A percentile compares a stretch with the other conserved stretches of the same genome.
These are phyloP conservation scores for Solanum clarkiae DNA, from an alignment of 257 asterid species.

Conservation along the genomic window DNA sequence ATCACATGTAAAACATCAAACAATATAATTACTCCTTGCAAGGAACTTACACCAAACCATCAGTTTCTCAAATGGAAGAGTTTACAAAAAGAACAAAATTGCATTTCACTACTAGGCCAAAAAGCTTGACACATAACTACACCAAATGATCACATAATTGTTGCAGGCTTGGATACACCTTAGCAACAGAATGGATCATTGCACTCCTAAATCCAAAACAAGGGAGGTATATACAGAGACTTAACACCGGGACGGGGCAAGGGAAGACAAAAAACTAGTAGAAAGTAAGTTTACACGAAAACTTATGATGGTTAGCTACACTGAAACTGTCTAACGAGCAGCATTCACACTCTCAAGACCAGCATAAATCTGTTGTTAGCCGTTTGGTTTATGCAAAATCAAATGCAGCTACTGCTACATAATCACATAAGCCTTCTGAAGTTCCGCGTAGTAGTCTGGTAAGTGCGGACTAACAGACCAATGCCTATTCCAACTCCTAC, in stretches of 20 bases:
- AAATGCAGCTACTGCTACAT: neutral
- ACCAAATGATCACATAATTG: neutral
- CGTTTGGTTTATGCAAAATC: neutral
- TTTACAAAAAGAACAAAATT: neutral
- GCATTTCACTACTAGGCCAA: neutral
- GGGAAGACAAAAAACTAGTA: neutral
- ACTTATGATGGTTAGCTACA: neutral
- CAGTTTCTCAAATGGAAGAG: neutral
- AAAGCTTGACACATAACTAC: neutral
- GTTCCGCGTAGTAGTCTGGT: conserved; percentile 22
- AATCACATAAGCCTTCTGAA: conserved; percentile 46
- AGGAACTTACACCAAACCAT: neutral
- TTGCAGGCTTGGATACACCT: neutral
- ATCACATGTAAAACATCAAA: neutral
- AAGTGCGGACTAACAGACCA: conserved; percentile 20
- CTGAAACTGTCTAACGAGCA: neutral
- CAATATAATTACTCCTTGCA: neutral
- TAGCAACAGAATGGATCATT: neutral
- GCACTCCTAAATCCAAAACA: neutral
- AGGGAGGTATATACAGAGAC: neutral
- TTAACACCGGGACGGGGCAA: neutral
- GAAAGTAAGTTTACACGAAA: neutral
- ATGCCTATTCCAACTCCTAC: conserved; percentile 25
- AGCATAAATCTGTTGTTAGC: neutral
- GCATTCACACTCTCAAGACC: conserved; percentile 1